Conservation (phyloP, 768 basidiomycete species). For the Leccinum arenicola region DNA sequence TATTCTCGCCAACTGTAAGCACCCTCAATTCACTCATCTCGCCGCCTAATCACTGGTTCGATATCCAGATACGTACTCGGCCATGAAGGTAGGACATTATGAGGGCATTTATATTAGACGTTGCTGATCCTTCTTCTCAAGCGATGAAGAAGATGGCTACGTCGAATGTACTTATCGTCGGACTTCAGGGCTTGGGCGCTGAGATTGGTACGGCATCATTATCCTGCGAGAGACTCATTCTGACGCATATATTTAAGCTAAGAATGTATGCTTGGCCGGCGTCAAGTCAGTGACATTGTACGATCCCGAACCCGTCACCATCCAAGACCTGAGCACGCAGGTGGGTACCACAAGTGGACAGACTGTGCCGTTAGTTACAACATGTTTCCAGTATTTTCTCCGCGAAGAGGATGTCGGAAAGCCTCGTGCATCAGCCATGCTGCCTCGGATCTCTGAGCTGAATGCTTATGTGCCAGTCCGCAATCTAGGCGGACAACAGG, state of each 20-base stretch:
- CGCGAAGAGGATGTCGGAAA: conserved; percentile 85
- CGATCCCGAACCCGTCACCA: conserved; percentile 83
- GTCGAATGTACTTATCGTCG: conserved; percentile 92
- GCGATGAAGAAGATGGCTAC: conserved; percentile 99
- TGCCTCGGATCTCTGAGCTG: conserved; percentile 87
- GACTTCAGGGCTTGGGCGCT: conserved; percentile 87
- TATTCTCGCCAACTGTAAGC: conserved; percentile 92
- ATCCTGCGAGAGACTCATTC: conserved; percentile 3
- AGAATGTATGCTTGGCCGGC: conserved; percentile 92
- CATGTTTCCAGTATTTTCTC: conserved; percentile 78
- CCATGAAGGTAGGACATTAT: conserved; percentile 70
- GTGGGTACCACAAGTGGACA: conserved; percentile 40
- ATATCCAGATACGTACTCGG: conserved; percentile 83
- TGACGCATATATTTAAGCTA: conserved; percentile 48
- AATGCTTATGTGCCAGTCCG: conserved; percentile 96
- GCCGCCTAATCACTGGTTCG: conserved; percentile 13
- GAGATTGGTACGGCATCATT: conserved; percentile 72
- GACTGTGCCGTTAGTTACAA: conserved; percentile 7
- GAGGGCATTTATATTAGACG: not conserved
- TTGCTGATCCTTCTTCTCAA: conserved; percentile 35
- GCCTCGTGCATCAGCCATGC: conserved; percentile 79
- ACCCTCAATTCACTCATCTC: conserved; percentile 13
- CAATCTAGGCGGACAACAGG: conserved; percentile 72
- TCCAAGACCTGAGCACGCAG: conserved; percentile 93
- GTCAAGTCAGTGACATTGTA: conserved; percentile 96